Evolutionary conservation across 768 basidiomycete species (phyloP), one percentile per base, ranked within the genome.

Genomic region (Tylopilus sp.): DNA sequence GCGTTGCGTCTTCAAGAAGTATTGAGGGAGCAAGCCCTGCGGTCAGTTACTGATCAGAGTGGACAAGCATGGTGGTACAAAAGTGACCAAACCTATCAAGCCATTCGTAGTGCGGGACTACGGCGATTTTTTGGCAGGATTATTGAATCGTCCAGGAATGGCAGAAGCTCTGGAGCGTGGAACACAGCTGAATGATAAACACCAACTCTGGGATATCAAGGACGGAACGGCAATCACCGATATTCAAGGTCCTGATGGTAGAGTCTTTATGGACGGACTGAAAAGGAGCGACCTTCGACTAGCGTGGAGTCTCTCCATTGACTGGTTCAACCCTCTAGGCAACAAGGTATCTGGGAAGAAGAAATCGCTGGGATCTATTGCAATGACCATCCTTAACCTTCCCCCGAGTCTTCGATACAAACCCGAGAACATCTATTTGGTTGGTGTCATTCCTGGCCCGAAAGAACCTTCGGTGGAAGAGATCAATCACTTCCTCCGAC

Each of bases 401-500:
- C 68, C 63, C 10, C 59, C 41, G 1, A 44, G 46, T 28, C 34
- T 53, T 11, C 24, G 36, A 2, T 62, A 60, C 46, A 50, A 48
- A 37, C 5, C 54, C 0, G 63, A 76, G 37, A 75, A 79, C 55
- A 59, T 77, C 45, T 76, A 66, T 48, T 52, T 74, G 0, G 70
- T 63, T 1, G 73, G 67, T 0, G 51, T 76, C 36, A 71, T 74
- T 13, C 73, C 74, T 4, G 69, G 73, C 0, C 75, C 74, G 0
- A 52, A 58, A 8, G 65, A 74, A 21, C 74, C 75, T 0, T 52
- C 28, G 2, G 13, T 44, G 1, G 28, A 44, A n/a, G n/a, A n/a
- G n/a, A n/a, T n/a, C n/a, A n/a, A n/a, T n/a, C n/a, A 72, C 26
- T 63, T 69, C 19, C 53, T 78, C 7, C 8, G 29, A 1, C 68